Percentiles rank a stretch among this genome's conserved stretches.
Conservation (phyloP, 148 eudicot species). For the Gaultheria prostrata region DNA sequence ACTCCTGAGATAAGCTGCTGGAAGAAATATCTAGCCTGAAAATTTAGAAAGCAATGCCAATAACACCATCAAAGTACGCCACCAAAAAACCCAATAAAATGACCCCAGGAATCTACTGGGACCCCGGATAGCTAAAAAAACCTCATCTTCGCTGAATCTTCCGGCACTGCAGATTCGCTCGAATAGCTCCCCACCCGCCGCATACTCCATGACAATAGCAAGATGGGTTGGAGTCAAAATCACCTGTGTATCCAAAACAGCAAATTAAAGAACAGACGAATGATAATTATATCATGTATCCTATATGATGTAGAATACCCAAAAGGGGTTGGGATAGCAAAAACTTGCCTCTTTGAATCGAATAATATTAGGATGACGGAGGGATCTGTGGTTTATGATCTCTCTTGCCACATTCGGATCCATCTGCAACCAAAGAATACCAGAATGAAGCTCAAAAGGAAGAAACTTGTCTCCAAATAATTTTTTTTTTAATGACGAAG, state of each 20-base stretch:
- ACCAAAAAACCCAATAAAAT: background rate
- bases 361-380: slow-evolving; percentile 78
- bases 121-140: slow-evolving; percentile 14
- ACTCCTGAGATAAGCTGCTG: slow-evolving; percentile 89
- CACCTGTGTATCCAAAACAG: slow-evolving; percentile 33
- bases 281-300: background rate
- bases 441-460: background rate
- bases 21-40: slow-evolving; percentile 81
- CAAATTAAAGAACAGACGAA: background rate
- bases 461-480: too few species aligned
- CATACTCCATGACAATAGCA: slow-evolving; percentile 85
- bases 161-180: slow-evolving; percentile 78
- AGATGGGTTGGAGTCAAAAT: slow-evolving; percentile 80
- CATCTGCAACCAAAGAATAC: slow-evolving; percentile 40
- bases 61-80: background rate
- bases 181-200: slow-evolving; percentile 78
- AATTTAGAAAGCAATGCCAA: slow-evolving; percentile 9
- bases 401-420: slow-evolving; percentile 88
- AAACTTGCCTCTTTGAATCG: slow-evolving; percentile 68
- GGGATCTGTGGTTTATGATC: slow-evolving; percentile 80
- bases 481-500: too few species aligned
- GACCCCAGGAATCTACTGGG: background rate
- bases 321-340: background rate
- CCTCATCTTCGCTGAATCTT: slow-evolving; percentile 82
- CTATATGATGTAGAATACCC: background rate